phyloP scores from a whole-genome alignment of 2,329 filamentous ascomycete genomes.

The Fusarium solani-melongenae region DNA sequence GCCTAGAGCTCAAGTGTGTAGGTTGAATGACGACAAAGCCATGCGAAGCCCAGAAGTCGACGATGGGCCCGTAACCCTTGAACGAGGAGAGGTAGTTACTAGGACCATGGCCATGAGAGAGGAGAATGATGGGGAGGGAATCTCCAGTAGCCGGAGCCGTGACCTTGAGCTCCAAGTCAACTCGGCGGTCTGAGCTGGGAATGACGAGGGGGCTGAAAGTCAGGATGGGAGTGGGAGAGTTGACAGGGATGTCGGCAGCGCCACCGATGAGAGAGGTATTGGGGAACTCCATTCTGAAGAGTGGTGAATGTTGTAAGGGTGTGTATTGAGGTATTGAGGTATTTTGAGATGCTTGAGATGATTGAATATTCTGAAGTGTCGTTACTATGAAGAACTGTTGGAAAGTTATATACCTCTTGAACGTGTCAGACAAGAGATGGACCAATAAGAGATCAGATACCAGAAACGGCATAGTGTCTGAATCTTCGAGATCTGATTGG shows the following conservation, averaged over 20 bases:
- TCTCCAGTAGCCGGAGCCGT: slow-evolving; percentile 27
- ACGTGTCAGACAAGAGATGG: not conserved
- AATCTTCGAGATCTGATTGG: not conserved
- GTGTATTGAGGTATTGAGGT: not conserved
- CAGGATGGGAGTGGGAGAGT: slow-evolving; percentile 30
- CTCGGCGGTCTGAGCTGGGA: slow-evolving; percentile 20
- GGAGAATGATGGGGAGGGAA: slow-evolving; percentile 38
- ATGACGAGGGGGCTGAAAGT: slow-evolving; percentile 39
- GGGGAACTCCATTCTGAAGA: slow-evolving; percentile 36
- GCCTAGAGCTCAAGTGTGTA: slow-evolving; percentile 39
- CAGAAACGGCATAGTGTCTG: not conserved
- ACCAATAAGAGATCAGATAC: slow-evolving; percentile 25
- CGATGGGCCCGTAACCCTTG: slow-evolving; percentile 40
- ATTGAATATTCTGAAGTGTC: not conserved
- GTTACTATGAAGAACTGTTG: not conserved
- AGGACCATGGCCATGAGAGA: slow-evolving; percentile 43
- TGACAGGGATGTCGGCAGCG: slow-evolving; percentile 37
- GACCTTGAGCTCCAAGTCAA: slow-evolving; percentile 41
- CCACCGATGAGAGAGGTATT: slow-evolving; percentile 35
- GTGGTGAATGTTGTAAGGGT: not conserved
- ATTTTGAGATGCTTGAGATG: not conserved
- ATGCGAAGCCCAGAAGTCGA: slow-evolving; percentile 42
- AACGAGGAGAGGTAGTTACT: slow-evolving; percentile 42
- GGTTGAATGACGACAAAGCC: slow-evolving; percentile 45
- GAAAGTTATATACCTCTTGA: slow-evolving; percentile 17